Percentiles rank a stretch among this genome's conserved stretches.
phyloP scores from a whole-genome alignment of 2,329 filamentous ascomycete genomes.

The Ophiostoma quercus region DNA sequence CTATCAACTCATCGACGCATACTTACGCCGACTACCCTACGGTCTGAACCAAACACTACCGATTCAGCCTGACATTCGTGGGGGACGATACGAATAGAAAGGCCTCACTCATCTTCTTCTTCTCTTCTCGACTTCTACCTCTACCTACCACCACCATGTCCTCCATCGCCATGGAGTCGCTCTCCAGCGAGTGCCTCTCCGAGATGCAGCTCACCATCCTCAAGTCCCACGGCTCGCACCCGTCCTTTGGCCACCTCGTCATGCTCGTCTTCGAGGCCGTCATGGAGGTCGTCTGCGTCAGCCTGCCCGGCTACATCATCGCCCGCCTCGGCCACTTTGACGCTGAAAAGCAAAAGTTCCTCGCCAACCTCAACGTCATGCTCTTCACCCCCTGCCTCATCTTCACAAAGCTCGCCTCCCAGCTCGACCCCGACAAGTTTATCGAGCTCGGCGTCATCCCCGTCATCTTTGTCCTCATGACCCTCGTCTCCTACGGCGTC shows the following conservation, averaged over 20 bases:
- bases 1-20: neutral
- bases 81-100: constrained; percentile 10
- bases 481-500: constrained; percentile 75
- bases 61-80: neutral
- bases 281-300: constrained; percentile 91
- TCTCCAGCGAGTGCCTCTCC: constrained; percentile 20
- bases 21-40: neutral
- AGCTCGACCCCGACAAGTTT: constrained; percentile 86
- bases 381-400: constrained; percentile 97
- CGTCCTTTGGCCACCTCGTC: constrained; percentile 62
- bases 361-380: constrained; percentile 92
- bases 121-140: neutral
- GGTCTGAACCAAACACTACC: neutral
- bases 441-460: constrained; percentile 88
- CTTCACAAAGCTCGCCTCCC: constrained; percentile 93
- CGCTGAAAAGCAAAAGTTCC: constrained; percentile 90
- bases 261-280: constrained; percentile 92
- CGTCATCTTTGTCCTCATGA: constrained; percentile 87
- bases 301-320: constrained; percentile 87
- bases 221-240: constrained; percentile 51
- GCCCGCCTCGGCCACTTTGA: constrained; percentile 87
- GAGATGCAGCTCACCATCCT: constrained; percentile 34
- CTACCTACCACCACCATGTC: neutral
- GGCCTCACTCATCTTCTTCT: neutral
- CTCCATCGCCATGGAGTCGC: constrained; percentile 11